Conservation (phyloP, 768 basidiomycete species). For the Cyclocybe cylindracea region DNA sequence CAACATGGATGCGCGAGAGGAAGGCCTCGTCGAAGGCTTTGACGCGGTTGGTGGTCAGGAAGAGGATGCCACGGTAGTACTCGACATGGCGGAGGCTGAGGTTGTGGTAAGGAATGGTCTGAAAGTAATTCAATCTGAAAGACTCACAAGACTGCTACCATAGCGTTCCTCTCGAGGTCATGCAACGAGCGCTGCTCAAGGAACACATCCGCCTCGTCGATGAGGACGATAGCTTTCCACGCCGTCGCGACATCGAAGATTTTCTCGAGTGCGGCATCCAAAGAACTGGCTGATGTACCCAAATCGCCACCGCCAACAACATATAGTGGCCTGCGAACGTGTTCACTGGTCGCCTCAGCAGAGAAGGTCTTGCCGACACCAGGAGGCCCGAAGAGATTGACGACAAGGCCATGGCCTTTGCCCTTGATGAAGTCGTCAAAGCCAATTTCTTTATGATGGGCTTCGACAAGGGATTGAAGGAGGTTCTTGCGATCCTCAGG, state of each 20-base stretch:
- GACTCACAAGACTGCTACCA: constrained; percentile 67
- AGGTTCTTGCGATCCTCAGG: constrained; percentile 52
- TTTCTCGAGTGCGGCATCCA: constrained; percentile 46
- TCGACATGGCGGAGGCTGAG: constrained; percentile 55
- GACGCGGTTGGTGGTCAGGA: constrained; percentile 58
- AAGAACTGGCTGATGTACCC: constrained; percentile 42
- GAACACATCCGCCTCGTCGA: constrained; percentile 73
- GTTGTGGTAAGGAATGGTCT: constrained; percentile 25
- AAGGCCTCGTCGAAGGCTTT: constrained; percentile 69
- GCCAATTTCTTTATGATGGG: constrained; percentile 51
- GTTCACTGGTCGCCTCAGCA: constrained; percentile 60
- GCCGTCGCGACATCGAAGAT: constrained; percentile 55
- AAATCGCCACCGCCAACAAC: constrained; percentile 58
- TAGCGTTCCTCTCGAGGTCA: constrained; percentile 66
- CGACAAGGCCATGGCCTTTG: constrained; percentile 62
- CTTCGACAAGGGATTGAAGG: constrained; percentile 57
- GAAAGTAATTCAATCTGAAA: neutral
- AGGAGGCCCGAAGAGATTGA: constrained; percentile 58
- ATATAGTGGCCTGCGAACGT: constrained; percentile 53
- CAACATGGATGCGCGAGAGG: constrained; percentile 67
- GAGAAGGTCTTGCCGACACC: constrained; percentile 61
- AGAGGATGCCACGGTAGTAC: constrained; percentile 58
- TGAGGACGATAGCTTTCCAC: constrained; percentile 62
- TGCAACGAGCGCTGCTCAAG: constrained; percentile 67
- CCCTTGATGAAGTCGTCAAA: constrained; percentile 66